Evolutionary conservation across 2,329 filamentous ascomycete species (phyloP).

Genomic region (Colletotrichum plurivorum): DNA sequence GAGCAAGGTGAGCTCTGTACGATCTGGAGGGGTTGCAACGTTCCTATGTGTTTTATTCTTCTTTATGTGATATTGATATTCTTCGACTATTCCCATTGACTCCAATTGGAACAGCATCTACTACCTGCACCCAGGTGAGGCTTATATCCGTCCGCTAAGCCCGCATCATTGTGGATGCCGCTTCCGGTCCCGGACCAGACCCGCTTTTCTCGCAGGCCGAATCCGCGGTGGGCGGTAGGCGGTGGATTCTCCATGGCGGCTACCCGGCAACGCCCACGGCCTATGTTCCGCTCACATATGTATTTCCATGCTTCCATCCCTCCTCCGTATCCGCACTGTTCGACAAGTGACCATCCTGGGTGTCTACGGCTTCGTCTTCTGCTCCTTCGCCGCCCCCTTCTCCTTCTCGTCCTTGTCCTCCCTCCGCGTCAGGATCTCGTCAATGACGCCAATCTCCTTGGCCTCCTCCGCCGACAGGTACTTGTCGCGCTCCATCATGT

Average conservation of each 20-base stretch:
- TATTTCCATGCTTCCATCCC: background rate
- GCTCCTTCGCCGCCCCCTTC: conserved; percentile 34
- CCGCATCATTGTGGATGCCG: no score
- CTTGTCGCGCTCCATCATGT: conserved; percentile 96
- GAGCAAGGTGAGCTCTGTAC: no score
- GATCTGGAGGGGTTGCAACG: no score
- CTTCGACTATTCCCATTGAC: no score
- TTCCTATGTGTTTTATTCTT: no score
- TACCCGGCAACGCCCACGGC: conserved; percentile 34
- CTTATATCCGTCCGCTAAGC: conserved; percentile 23
- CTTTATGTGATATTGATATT: no score
- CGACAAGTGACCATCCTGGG: background rate
- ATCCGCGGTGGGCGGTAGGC: conserved; percentile 2
- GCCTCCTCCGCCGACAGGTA: conserved; percentile 93
- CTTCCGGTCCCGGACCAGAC: conserved; percentile 34
- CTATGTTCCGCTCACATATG: conserved; percentile 1
- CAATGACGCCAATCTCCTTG: conserved; percentile 89
- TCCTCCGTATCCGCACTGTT: background rate
- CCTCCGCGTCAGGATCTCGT: conserved; percentile 84
- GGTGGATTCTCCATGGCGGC: conserved; percentile 7
- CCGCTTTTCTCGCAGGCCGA: conserved; percentile 27
- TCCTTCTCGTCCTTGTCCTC: conserved; percentile 50
- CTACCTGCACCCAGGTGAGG: background rate
- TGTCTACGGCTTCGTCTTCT: conserved; percentile 39
- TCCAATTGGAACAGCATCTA: no score